Base-by-base conservation (phyloP, 1,284 basidiomycete genomes). In the Trichosporon asahii region DNA sequence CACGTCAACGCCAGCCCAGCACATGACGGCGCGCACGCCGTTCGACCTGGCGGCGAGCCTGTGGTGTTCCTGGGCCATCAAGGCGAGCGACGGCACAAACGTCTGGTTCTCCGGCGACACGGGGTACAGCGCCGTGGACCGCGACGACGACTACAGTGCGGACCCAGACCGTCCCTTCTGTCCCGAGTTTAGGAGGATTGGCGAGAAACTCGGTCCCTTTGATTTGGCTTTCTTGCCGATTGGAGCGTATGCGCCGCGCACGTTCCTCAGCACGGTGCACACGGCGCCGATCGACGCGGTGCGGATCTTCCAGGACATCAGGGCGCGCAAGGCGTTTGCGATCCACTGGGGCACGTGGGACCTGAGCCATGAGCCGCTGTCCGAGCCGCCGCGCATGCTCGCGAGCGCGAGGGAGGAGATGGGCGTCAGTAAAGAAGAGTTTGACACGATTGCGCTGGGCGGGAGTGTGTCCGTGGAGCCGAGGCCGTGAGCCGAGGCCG, bases 91-190 rank as follows among this genome's bases (percentile, higher is more conserved):
- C 57, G 57, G 57, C 15, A n/a, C n/a, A 7, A 53, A 77, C 76
- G 83, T 89, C 46, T 92, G 86, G 82, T 91, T 91, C 76, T 89
- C 84, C 3, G 90, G 91, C 11, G 90, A 91, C 79, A 92, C 90
- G 76, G 80, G 82, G 11, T 83, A 82, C 73, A 79, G 75, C 35
- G 65, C 73, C 21, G 85, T 85, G 0, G 84, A 88, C 72, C 83
- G 88, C 64, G 86, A 88, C 8, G 77, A 82, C 69, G 67, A 70
- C 4, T 72, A 80, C n/a, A 31, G 27, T 31, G 57, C 29, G 25
- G 78, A 81, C 55, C 74, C 74, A 5, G 21, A 68, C 9, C 84
- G 87, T 0, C 87, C 89, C 0, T 81, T 74, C 68, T 79, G 79
- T 72, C 73, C 79, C 5, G 69, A 70, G 3, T 73, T 74, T 25